Base-by-base conservation (phyloP, 805 yeast genomes). In the Schwanniomyces sp. region DNA sequence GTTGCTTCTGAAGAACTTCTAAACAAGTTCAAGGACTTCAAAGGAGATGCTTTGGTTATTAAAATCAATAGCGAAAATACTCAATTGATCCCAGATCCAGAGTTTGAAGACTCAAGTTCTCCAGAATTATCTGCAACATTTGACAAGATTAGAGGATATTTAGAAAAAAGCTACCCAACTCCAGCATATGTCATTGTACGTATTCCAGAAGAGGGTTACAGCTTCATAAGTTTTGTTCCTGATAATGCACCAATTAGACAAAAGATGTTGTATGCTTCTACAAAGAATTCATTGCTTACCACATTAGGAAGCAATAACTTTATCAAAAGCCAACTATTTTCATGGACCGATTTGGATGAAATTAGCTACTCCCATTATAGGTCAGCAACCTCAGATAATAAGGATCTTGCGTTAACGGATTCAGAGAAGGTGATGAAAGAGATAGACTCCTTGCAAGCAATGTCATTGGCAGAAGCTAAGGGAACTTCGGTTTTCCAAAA, bases 191-290 rank as follows among this genome's bases (percentile, higher is more conserved):
- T 66, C n/a, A 50, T 72, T 7, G 41, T 72, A 10, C 54, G 61
- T 10, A 45, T 51, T 17, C 40, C 45, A 7, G 21, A 44, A 1
- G 43, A 70, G 50, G 55, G 51, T 5, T 53, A 53, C 29, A 76
- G 81, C 3, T 91, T 92, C 57, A 78, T 91, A 40, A 82, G 94
- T 17, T 91, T 78, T 68, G 91, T 92, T 45, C 97, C 99, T 0
- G 97, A 92, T 63, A 66, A 66, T 43, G 88, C 97, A 7, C 82
- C 85, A 2, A 91, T 92, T 34, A 79, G 91, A 48, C 76, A 79
- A 47, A 94, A 92, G 64, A 94, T 94, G 97, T 74, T 94, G 42
- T 94, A 91, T 64, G 98, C 98, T 4, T 88, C 97, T 2, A 84
- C 95, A 9, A 89, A 89, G 51, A 86, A 82, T 63, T 82, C 94